A percentile compares a stretch with the other conserved stretches of the same genome.
phyloP scores from a whole-genome alignment of 164 flowering plant genomes.

The grape (Vitis vinifera) region ASM3070453v1 NC_081815.1:19538001-19538500 shows the following conservation, averaged over 20 bases:
- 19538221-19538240: constrained; percentile 34
- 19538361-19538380: constrained; percentile 30
- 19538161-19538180: constrained; percentile 20
- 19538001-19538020: neutral
- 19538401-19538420: constrained; percentile 43
- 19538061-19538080: constrained; percentile 19
- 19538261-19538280: constrained; percentile 39
- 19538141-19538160: constrained; percentile 35
- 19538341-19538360: constrained; percentile 44
- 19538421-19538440: constrained; percentile 8
- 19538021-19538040: too few relatives aligned
- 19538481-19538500: constrained; percentile 38
- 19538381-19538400: constrained; percentile 42
- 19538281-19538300: constrained; percentile 44
- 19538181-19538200: constrained; percentile 7
- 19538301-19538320: constrained; percentile 33
- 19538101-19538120: constrained; percentile 24
- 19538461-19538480: constrained; percentile 22
- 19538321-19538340: constrained; percentile 49
- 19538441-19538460: constrained; percentile 27
- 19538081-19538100: constrained; percentile 29
- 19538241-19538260: constrained; percentile 23
- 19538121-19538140: constrained; percentile 13
- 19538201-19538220: constrained; percentile 30
- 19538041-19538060: constrained; percentile 14